Conservation (phyloP, 1,139 yeast species). For the Sugiyamaella xylanicola region DNA sequence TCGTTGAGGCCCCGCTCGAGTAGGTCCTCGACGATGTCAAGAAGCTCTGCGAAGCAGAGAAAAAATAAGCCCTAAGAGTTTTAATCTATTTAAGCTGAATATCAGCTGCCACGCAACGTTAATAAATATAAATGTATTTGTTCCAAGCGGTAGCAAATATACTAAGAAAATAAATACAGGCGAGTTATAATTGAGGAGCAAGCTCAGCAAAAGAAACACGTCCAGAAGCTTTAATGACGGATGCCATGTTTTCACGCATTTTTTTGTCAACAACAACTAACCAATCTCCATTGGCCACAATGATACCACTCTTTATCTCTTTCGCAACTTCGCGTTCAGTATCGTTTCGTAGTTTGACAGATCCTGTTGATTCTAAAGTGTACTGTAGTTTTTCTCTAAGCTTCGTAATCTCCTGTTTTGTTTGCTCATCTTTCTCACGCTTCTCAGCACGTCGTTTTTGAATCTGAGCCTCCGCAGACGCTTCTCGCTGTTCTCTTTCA, state of each 20-base stretch:
- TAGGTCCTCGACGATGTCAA: too few relatives aligned
- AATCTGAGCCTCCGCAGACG: slow-evolving; percentile 29
- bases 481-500: slow-evolving; percentile 32
- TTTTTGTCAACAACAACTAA: slow-evolving; percentile 19
- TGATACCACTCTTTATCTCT: slow-evolving; percentile 19
- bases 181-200: not conserved
- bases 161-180: not conserved
- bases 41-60: too few relatives aligned
- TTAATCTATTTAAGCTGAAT: too few relatives aligned
- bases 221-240: slow-evolving; percentile 18
- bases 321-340: slow-evolving; percentile 26
- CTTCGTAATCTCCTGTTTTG: slow-evolving; percentile 15
- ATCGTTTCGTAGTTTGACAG: slow-evolving; percentile 22
- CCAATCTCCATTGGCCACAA: slow-evolving; percentile 28
- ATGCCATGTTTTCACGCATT: slow-evolving; percentile 8
- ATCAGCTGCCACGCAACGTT: too few relatives aligned
- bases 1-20: too few relatives aligned
- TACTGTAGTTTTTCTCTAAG: slow-evolving; percentile 19
- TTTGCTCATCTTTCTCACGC: slow-evolving; percentile 29
- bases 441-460: slow-evolving; percentile 29
- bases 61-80: too few relatives aligned
- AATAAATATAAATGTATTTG: too few relatives aligned
- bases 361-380: slow-evolving; percentile 22
- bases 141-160: too few relatives aligned
- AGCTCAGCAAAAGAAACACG: slow-evolving; percentile 24